These are phyloP conservation scores for Boletellus deceptivus DNA, from an alignment of 1,284 basidiomycete species.

Conservation along the genomic window DNA sequence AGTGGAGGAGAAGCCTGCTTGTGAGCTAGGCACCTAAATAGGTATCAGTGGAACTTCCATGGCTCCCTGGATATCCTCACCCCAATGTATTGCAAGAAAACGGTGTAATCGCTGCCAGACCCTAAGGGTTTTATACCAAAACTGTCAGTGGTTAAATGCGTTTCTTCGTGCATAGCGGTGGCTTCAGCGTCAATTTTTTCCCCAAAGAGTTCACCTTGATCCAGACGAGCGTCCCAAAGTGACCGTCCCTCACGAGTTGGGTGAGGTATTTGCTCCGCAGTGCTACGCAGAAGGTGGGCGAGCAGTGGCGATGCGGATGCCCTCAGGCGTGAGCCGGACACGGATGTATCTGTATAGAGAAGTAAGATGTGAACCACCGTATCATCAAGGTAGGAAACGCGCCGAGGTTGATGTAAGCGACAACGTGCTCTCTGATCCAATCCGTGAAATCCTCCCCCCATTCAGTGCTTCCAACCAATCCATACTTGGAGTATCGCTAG, in stretches of 20 bases:
- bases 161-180: constrained; percentile 24
- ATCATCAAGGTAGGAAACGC: constrained; percentile 15
- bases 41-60: constrained; percentile 11
- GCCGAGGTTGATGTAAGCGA: constrained; percentile 78
- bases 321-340: constrained; percentile 56
- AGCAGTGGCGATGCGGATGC: constrained; percentile 65
- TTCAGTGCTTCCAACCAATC: constrained; percentile 78
- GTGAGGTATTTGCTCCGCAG: constrained; percentile 60
- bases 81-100: constrained; percentile 59
- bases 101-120: constrained; percentile 74
- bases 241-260: constrained; percentile 40
- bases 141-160: constrained; percentile 20
- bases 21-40: constrained; percentile 48
- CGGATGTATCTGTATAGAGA: constrained; percentile 52
- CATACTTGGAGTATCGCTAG: constrained; percentile 46
- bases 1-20: constrained; percentile 50
- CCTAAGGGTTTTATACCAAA: constrained; percentile 44
- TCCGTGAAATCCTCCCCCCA: constrained; percentile 78
- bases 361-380: constrained; percentile 5
- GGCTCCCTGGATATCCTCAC: constrained; percentile 31
- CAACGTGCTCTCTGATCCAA: constrained; percentile 69
- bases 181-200: constrained; percentile 33
- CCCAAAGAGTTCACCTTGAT: constrained; percentile 42
- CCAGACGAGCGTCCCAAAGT: constrained; percentile 52
- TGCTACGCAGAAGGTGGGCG: constrained; percentile 58